Percentiles rank a stretch among this genome's conserved stretches.
phyloP scores from a whole-genome alignment of 805 yeast species.

The Ogataea trehalophila region DNA sequence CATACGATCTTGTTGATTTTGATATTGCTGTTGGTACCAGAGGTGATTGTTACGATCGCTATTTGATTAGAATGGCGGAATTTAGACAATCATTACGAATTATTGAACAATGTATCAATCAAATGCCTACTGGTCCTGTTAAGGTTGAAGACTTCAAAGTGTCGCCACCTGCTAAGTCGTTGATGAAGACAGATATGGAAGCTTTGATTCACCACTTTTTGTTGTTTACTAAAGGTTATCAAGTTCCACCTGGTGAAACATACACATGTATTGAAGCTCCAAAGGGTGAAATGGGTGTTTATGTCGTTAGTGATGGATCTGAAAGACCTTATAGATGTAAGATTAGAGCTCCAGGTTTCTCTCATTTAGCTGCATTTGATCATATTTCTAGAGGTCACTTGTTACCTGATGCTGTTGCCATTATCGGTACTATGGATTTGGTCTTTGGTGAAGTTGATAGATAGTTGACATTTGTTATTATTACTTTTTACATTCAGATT shows the following conservation, averaged over 20 bases:
- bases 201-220: conserved; percentile 86
- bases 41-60: conserved; percentile 91
- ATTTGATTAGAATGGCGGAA: conserved; percentile 84
- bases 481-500: not conserved
- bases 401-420: conserved; percentile 89
- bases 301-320: conserved; percentile 80
- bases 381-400: conserved; percentile 81
- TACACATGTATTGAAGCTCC: conserved; percentile 92
- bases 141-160: conserved; percentile 88
- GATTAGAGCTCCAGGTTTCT: conserved; percentile 92
- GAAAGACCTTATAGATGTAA: conserved; percentile 91
- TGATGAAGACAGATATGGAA: conserved; percentile 92
- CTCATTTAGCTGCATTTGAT: conserved; percentile 85
- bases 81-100: conserved; percentile 87
- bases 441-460: conserved; percentile 95
- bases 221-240: conserved; percentile 81
- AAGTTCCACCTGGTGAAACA: conserved; percentile 87
- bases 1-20: conserved; percentile 79
- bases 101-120: conserved; percentile 83
- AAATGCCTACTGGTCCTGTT: conserved; percentile 89
- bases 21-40: conserved; percentile 82
- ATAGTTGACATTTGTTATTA: conserved; percentile 29
- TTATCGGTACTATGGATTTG: conserved; percentile 92
- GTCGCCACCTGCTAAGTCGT: conserved; percentile 71
- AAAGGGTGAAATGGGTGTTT: conserved; percentile 93